Conservation (phyloP, 2,329 filamentous ascomycete species). For the Purpureocillium takamizusanense region DNA sequence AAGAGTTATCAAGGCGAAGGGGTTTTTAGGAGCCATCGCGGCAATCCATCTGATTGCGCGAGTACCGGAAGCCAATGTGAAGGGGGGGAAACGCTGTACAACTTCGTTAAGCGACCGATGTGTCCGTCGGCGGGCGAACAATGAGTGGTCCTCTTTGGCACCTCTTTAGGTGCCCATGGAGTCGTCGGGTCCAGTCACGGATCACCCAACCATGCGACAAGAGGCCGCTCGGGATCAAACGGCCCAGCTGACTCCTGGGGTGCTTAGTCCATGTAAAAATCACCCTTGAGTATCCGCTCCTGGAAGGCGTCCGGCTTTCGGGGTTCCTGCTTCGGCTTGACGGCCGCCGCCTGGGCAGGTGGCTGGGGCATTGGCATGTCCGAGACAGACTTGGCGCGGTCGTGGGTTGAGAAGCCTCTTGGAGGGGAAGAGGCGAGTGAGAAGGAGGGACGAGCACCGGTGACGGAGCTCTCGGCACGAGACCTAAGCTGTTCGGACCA, state of each 20-base stretch:
- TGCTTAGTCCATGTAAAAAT: constrained; percentile 89
- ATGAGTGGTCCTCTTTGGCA: too few species aligned
- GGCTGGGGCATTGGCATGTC: constrained; percentile 54
- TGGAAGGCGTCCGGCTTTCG: constrained; percentile 89
- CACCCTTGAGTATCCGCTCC: constrained; percentile 92
- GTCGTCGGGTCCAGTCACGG: background rate
- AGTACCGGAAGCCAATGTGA: too few species aligned
- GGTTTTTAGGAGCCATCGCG: too few species aligned
- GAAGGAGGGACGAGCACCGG: constrained; percentile 48
- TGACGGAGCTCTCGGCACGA: constrained; percentile 73
- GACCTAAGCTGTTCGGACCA: constrained; percentile 94
- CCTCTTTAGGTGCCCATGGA: too few species aligned
- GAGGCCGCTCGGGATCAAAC: too few species aligned
- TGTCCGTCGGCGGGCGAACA: too few species aligned
- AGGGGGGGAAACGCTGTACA: background rate
- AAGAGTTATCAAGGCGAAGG: too few species aligned
- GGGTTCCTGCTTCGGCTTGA: constrained; percentile 37
- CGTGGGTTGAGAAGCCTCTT: constrained; percentile 36
- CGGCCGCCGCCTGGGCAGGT: constrained; percentile 38
- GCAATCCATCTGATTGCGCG: too few species aligned
- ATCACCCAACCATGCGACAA: too few species aligned
- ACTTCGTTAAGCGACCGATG: background rate
- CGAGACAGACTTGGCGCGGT: constrained; percentile 61
- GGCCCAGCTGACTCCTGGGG: background rate
- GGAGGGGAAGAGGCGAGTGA: constrained; percentile 40